Base-by-base conservation (phyloP, 768 basidiomycete genomes). In the Mrakia gelida region DNA sequence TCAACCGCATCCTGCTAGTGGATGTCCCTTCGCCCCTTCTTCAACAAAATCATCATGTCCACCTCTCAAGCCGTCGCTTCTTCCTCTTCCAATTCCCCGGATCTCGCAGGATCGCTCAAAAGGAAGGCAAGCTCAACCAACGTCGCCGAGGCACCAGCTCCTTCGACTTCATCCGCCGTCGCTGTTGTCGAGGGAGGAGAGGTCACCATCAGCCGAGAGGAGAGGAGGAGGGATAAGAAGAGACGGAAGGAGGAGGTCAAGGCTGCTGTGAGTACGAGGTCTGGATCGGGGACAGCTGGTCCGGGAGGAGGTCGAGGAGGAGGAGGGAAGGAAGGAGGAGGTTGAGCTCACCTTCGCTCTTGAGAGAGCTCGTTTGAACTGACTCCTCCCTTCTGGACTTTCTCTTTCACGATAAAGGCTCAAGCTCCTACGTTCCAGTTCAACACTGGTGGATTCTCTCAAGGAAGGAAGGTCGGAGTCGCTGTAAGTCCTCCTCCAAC, bases 381-480 rank as follows among this genome's bases (percentile, higher is more conserved):
- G 45, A 72, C 71, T 52, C 52, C 43, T 56, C 7, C 71, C 32
- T 18, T 5, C 28, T 9, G 13, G 49, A 26, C 52, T 32, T 34
- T 52, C 16, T 32, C 13, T 30, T 30, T n/a, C 6, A n/a, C 8
- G 9, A 3, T 26, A 0, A 16, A 79, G 78, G 68, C 65, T 26
- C 74, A 71, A 13, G 59, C 68, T 26, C 78, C 78, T 30, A 62
- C 63, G 38, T 95, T 96, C 84, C 89, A 93, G 87, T 96, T 94
- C 80, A 88, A 89, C 52, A 92, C 90, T 80, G 85, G 86, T 21
- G 93, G 94, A 79, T 95, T 95, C 77, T 91, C 88, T 83, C 86
- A 92, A 75, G 89, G 88, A 52, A 88, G 91, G 80, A 90, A 92
- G 56, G 88, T 95, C 75, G 89, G 90, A n/a, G 90, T 95, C 78